Conservation (phyloP, 1,284 basidiomycete species). For the Marasmius fiardii region DNA sequence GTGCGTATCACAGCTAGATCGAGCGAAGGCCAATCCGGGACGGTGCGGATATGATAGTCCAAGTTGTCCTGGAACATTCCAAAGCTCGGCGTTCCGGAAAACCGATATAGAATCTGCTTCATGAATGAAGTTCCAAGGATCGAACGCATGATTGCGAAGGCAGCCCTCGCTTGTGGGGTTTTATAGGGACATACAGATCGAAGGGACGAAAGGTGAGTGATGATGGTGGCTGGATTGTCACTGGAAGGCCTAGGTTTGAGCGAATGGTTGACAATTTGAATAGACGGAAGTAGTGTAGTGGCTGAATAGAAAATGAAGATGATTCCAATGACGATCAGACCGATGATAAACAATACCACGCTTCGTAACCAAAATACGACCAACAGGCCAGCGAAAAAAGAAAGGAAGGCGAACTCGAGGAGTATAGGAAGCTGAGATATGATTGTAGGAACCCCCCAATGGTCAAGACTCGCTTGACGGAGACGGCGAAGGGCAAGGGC, state of each 20-base stretch:
- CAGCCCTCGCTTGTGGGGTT: conserved; percentile 12
- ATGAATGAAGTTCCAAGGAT: neutral
- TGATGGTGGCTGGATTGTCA: neutral
- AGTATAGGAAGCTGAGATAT: conserved; percentile 25
- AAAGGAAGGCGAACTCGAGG: conserved; percentile 23
- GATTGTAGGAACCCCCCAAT: conserved; percentile 25
- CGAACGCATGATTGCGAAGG: neutral
- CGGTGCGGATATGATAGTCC: neutral
- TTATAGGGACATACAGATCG: conserved; percentile 11
- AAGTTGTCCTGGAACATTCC: neutral
- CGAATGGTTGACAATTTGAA: neutral
- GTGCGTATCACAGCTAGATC: neutral
- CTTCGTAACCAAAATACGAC: conserved; percentile 16
- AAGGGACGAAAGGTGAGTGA: neutral
- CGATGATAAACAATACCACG: neutral
- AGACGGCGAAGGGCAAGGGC: conserved; percentile 19
- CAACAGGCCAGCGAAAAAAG: conserved; percentile 27
- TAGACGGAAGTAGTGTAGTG: neutral
- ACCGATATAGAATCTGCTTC: no score
- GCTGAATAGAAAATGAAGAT: neutral
- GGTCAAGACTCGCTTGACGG: conserved; percentile 22
- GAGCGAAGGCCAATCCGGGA: neutral
- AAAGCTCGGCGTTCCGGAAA: neutral
- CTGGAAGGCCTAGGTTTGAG: neutral
- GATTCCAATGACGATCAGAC: neutral